These are phyloP conservation scores for Calamus simplicifolius DNA, from an alignment of 176 grass and related monocot species.

Conservation along the genomic window DNA sequence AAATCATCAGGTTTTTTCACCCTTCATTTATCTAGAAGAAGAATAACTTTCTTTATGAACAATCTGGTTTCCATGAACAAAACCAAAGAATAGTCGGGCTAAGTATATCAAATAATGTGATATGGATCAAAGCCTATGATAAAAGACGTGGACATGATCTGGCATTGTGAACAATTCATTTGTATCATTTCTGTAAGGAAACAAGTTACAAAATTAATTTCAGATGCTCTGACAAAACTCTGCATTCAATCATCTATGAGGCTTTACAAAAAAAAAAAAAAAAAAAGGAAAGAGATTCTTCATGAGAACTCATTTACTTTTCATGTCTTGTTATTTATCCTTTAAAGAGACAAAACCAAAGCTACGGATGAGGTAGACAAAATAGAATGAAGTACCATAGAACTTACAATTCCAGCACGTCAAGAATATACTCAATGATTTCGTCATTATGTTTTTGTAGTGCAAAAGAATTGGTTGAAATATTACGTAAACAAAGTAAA, in stretches of 20 bases:
- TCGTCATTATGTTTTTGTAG: not conserved
- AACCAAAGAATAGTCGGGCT: too few relatives aligned
- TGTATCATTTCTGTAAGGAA: constrained; percentile 42
- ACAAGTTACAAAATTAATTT: not conserved
- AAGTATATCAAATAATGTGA: too few relatives aligned
- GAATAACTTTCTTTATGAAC: not conserved
- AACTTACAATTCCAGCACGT: constrained; percentile 47
- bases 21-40: too few relatives aligned
- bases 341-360: not conserved
- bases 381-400: not conserved
- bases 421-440: constrained; percentile 54
- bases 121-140: not conserved
- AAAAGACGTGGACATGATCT: constrained; percentile 45
- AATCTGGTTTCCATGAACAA: too few relatives aligned
- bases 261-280: too few relatives aligned
- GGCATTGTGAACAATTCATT: constrained; percentile 63
- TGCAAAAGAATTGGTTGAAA: constrained; percentile 12
- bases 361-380: not conserved
- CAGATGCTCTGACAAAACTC: too few relatives aligned
- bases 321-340: too few relatives aligned
- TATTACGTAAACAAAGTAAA: constrained; percentile 19
- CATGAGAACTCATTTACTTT: too few relatives aligned
- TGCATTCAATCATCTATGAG: too few relatives aligned
- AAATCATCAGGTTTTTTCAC: too few relatives aligned
- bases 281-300: not conserved